phyloP scores from a whole-genome alignment of 257 asterid species.

The Nicotiana sylvestris region DNA sequence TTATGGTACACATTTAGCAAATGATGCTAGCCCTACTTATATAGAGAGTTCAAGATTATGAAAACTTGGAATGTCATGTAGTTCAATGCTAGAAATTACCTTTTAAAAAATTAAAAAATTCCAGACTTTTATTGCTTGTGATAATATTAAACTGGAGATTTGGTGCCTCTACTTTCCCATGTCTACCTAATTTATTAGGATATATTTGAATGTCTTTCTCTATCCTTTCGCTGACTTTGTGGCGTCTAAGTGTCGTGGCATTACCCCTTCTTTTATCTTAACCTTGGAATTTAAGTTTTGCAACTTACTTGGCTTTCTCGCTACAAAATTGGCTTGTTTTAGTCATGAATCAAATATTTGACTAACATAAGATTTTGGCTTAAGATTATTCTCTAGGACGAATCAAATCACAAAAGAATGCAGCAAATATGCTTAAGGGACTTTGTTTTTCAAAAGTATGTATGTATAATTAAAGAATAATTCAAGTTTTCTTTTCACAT shows the following conservation, averaged over 20 bases:
- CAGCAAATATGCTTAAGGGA: too few species aligned
- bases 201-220: conserved; percentile 11
- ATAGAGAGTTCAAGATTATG: background rate
- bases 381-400: too few species aligned
- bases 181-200: conserved; percentile 20
- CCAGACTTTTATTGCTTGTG: background rate
- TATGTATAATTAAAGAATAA: too few species aligned
- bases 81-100: background rate
- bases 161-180: conserved; percentile 9
- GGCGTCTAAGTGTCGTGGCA: background rate
- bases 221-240: background rate
- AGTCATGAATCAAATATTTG: background rate
- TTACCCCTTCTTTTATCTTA: background rate
- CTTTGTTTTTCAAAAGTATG: too few species aligned
- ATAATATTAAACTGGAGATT: background rate
- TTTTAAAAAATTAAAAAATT: background rate
- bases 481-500: background rate
- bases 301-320: conserved; percentile 6
- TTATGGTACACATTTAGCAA: background rate
- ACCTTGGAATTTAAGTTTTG: conserved; percentile 1
- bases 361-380: too few species aligned
- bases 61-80: background rate
- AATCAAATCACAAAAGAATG: too few species aligned
- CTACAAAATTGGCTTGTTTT: background rate
- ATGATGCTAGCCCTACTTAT: background rate